Evolutionary conservation across 257 asterid species (phyloP), one percentile per base, ranked within the genome.

Genomic region (Solanum okadae): DNA sequence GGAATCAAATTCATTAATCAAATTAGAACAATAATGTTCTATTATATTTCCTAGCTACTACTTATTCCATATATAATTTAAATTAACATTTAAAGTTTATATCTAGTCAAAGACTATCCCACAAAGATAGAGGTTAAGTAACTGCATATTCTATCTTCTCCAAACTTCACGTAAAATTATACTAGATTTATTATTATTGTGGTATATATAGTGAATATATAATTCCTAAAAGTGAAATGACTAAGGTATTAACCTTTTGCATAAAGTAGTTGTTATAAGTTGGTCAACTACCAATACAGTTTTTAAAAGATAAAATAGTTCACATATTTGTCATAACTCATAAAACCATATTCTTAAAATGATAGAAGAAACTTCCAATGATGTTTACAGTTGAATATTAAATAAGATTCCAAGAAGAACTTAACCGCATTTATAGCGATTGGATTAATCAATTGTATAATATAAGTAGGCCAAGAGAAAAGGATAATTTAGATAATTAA

Each of bases 341-440:
- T 29, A 29, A 46, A 81, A 49, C 42, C 86, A 81, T 81, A 81
- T 81, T 46, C 86, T 49, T 49, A 27, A 46, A 22, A 81, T 29
- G 86, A 49, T 81, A 81, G 70, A 46, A 29, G 42, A 81, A 81
- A 81, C 42, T 81, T 81, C 86, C n/a, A 46, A 81, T 46, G 86
- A 81, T 81, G 86, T 29, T 29, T 46, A 46, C 68, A 81, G 86
- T 27, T 81, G 68, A 81, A 81, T 81, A 81, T 81, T 5, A 27
- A 81, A 46, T 46, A 27, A 46, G 40, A 46, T 16, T 49, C 42
- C 29, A 33, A 81, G 42, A 46, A 44, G 68, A 81, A 81, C 68
- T 77, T 38, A 77, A 46, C 29, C 86, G 42, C 86, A 49, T 29
- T 81, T 49, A 46, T 49, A 49, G 86, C 86, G 70, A 81, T 81